Percentiles rank a stretch among this genome's conserved stretches.
Evolutionary conservation across 768 basidiomycete species (phyloP).

Genomic region (Boletus tylopilopsis): DNA sequence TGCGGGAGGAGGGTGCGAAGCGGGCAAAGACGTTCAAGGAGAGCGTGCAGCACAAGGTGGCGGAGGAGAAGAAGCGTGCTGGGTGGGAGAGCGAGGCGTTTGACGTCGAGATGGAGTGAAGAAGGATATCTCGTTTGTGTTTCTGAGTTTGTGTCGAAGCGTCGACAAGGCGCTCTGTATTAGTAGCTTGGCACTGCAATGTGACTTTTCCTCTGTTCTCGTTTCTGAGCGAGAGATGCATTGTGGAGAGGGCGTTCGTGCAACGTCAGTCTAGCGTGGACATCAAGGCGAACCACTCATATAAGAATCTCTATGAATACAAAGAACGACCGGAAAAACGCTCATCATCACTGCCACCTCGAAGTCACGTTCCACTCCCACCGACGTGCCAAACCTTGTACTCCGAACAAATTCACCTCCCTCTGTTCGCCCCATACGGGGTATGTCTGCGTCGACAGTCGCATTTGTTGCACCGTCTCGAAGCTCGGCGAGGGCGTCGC

Average conservation of each 20-base stretch:
- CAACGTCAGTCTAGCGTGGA: too few species aligned
- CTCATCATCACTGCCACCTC: too few species aligned
- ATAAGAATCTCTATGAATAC: too few species aligned
- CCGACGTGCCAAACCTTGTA: not conserved
- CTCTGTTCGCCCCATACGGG: slow-evolving; percentile 15
- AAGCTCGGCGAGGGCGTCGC: slow-evolving; percentile 13
- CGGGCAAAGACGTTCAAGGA: slow-evolving; percentile 42
- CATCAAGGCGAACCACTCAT: too few species aligned
- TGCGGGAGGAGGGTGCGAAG: slow-evolving; percentile 32
- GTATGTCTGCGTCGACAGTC: slow-evolving; percentile 8
- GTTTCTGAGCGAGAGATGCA: too few species aligned
- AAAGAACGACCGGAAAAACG: too few species aligned
- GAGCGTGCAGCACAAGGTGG: slow-evolving; percentile 40
- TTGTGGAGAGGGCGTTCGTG: too few species aligned
- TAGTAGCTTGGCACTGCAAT: too few species aligned
- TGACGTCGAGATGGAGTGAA: slow-evolving; percentile 17
- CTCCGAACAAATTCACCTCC: slow-evolving; percentile 8
- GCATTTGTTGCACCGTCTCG: slow-evolving; percentile 10
- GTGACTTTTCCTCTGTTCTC: too few species aligned
- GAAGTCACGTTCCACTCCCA: slow-evolving; percentile 13
- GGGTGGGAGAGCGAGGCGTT: slow-evolving; percentile 55
- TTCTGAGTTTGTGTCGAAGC: too few species aligned
- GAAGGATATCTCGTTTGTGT: too few species aligned
- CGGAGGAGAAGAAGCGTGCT: slow-evolving; percentile 31
- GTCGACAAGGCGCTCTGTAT: too few species aligned